phyloP scores from a whole-genome alignment of 495 filamentous ascomycete species.

The Annulohypoxylon maeteangense region DNA sequence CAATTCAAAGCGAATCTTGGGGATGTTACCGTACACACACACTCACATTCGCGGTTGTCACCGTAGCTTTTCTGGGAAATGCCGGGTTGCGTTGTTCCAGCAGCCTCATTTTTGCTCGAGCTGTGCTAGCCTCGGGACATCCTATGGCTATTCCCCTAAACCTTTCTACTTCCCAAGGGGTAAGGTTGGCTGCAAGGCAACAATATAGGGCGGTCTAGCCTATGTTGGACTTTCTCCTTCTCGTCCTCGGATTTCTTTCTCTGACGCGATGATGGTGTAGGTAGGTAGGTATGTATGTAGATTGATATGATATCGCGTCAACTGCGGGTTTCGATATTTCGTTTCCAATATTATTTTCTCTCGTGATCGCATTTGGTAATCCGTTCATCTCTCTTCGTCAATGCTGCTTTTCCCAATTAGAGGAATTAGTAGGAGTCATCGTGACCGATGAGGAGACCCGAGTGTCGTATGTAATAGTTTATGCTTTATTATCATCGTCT shows the following conservation, averaged over 20 bases:
- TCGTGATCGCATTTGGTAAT: conserved; percentile 19
- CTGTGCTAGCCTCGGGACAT: conserved; percentile 40
- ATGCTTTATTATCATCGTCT: conserved; percentile 10
- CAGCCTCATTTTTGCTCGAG: conserved; percentile 43
- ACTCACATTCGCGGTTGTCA: conserved; percentile 34
- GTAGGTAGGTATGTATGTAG: neutral
- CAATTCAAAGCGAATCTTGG: conserved; percentile 42
- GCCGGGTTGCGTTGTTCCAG: conserved; percentile 33
- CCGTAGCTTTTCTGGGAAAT: conserved; percentile 30
- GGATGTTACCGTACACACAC: conserved; percentile 44
- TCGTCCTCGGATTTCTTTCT: neutral
- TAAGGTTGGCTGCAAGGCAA: conserved; percentile 33
- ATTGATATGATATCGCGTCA: conserved; percentile 23
- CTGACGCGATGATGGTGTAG: neutral
- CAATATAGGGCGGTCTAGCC: conserved; percentile 16
- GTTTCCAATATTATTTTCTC: conserved; percentile 19
- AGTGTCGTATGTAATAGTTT: conserved; percentile 32
- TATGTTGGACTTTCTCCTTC: neutral
- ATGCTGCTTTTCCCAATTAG: conserved; percentile 25
- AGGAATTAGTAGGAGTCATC: neutral
- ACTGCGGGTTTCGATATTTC: conserved; percentile 15
- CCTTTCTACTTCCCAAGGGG: neutral
- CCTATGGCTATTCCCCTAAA: conserved; percentile 25
- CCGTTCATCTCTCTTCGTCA: conserved; percentile 14
- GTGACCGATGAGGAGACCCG: conserved; percentile 24